phyloP scores from a whole-genome alignment of 345 rosid genomes.

The Psidium friedrichsthalianum region DNA sequence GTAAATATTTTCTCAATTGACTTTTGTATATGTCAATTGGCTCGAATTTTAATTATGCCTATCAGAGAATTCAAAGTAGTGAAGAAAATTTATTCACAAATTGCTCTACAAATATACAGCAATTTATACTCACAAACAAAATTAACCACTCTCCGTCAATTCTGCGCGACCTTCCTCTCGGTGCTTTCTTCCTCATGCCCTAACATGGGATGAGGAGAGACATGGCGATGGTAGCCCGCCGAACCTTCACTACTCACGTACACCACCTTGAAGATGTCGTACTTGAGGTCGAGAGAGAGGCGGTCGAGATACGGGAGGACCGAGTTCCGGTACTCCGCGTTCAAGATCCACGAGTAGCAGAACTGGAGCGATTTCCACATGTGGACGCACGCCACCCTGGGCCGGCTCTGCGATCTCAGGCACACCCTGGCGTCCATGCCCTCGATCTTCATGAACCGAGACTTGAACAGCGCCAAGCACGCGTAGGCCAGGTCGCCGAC shows the following conservation, averaged over 20 bases:
- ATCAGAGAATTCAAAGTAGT: not conserved
- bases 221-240: not conserved
- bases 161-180: conserved; percentile 2
- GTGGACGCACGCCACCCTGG: conserved; percentile 19
- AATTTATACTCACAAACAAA: not conserved
- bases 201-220: not conserved
- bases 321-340: conserved; percentile 15
- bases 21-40: not conserved
- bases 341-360: conserved; percentile 44
- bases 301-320: conserved; percentile 18
- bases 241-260: conserved; percentile 17
- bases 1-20: no score
- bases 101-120: not conserved
- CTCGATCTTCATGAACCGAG: conserved; percentile 28
- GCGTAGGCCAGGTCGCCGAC: conserved; percentile 22
- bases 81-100: not conserved
- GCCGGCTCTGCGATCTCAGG: conserved; percentile 15
- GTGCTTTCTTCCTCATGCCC: conserved; percentile 4
- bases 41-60: not conserved
- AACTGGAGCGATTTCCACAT: conserved; percentile 35
- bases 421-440: conserved; percentile 45
- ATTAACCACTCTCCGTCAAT: not conserved
- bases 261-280: conserved; percentile 39
- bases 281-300: conserved; percentile 18
- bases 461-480: conserved; percentile 33